These are phyloP conservation scores for Cladosporium sp. DNA, from an alignment of 2,329 filamentous ascomycete species.

Conservation along the genomic window DNA sequence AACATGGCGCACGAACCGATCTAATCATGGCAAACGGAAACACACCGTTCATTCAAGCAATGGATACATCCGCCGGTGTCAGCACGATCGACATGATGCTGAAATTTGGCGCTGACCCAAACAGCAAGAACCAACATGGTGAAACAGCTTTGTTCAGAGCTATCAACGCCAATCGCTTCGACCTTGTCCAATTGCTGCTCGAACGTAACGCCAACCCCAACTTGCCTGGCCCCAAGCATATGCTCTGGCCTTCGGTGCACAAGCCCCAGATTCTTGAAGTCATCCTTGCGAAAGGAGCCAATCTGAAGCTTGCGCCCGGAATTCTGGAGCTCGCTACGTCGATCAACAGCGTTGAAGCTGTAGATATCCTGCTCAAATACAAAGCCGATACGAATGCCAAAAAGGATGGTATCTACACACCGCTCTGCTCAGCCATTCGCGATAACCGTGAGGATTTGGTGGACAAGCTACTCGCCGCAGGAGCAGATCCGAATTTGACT, in stretches of 20 bases:
- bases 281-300: constrained; percentile 50
- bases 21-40: constrained; percentile 53
- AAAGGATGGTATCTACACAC: constrained; percentile 63
- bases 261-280: constrained; percentile 56
- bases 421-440: constrained; percentile 63
- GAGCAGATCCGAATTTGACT: constrained; percentile 50
- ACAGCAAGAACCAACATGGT: constrained; percentile 58
- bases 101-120: constrained; percentile 55
- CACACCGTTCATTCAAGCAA: constrained; percentile 57
- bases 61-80: constrained; percentile 55
- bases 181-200: constrained; percentile 52
- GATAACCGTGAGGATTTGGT: constrained; percentile 62
- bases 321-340: constrained; percentile 63
- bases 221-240: constrained; percentile 52
- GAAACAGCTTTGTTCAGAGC: constrained; percentile 62
- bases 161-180: constrained; percentile 53
- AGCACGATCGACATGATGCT: constrained; percentile 57
- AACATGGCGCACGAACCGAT: constrained; percentile 58
- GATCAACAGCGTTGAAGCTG: constrained; percentile 57
- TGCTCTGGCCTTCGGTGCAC: constrained; percentile 62
- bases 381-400: constrained; percentile 60
- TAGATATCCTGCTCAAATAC: constrained; percentile 58
- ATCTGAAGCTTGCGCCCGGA: constrained; percentile 59
- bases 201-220: constrained; percentile 64
- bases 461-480: constrained; percentile 52